phyloP scores from a whole-genome alignment of 2,329 filamentous ascomycete genomes.

The Thelonectria discophora region DNA sequence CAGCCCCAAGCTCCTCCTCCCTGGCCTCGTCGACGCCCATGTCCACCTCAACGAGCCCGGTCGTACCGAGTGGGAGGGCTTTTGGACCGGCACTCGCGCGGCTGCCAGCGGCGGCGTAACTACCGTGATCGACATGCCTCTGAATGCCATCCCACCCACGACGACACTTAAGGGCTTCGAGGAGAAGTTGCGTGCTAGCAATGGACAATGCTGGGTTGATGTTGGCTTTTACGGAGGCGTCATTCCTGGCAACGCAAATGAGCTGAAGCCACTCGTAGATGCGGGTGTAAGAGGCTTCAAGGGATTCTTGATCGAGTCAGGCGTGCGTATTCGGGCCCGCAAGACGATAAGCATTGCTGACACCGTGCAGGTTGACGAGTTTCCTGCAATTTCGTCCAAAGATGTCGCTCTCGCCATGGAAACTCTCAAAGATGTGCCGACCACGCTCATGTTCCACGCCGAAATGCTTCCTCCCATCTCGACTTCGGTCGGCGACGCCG shows the following conservation, averaged over 20 bases:
- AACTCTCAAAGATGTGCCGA: conserved; percentile 80
- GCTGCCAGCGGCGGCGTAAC: conserved; percentile 96
- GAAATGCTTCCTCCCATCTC: conserved; percentile 95
- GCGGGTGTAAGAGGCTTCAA: conserved; percentile 95
- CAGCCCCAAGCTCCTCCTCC: conserved; percentile 84
- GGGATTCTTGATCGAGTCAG: conserved; percentile 95
- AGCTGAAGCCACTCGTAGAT: conserved; percentile 82
- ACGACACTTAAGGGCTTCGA: conserved; percentile 84
- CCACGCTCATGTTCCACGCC: conserved; percentile 98
- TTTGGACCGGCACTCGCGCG: conserved; percentile 91
- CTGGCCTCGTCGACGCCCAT: conserved; percentile 94
- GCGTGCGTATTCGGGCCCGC: conserved; percentile 65
- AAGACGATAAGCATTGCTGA: conserved; percentile 20
- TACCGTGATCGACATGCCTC: conserved; percentile 95
- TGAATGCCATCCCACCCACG: conserved; percentile 96
- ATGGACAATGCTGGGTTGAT: conserved; percentile 95
- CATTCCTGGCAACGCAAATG: conserved; percentile 84
- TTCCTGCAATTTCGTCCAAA: conserved; percentile 83
- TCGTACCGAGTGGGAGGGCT: conserved; percentile 97
- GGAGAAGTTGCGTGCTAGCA: conserved; percentile 85
- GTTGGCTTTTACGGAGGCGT: conserved; percentile 98
- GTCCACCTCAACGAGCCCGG: conserved; percentile 98
- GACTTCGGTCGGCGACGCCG: conserved; percentile 79
- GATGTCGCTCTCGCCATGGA: conserved; percentile 85
- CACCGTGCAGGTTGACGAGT: conserved; percentile 80